Conservation (phyloP, 176 grass and related monocot genomes). For the Musa schizocarpa region DNA sequence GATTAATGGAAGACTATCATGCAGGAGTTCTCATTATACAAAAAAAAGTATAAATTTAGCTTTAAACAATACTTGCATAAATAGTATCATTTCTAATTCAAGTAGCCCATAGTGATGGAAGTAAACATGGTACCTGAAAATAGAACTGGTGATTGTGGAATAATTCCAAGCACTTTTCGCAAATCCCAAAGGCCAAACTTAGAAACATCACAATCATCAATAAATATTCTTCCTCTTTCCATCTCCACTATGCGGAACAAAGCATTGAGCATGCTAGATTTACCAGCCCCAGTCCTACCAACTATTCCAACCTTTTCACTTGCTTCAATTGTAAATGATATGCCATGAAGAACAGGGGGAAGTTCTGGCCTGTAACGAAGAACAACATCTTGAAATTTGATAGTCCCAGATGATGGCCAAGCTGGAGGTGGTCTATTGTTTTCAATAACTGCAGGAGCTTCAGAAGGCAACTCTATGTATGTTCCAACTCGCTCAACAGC, state of each 20-base stretch:
- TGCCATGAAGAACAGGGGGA: slow-evolving; percentile 93
- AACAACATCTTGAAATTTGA: slow-evolving; percentile 80
- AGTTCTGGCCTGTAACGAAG: slow-evolving; percentile 93
- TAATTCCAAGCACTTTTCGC: slow-evolving; percentile 91
- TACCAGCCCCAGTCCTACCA: slow-evolving; percentile 94
- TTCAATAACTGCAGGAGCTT: slow-evolving; percentile 90
- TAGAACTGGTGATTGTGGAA: slow-evolving; percentile 86
- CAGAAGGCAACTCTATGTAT: slow-evolving; percentile 81
- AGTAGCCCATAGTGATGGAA: background rate
- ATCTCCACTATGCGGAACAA: slow-evolving; percentile 91
- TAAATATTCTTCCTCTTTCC: slow-evolving; percentile 67
- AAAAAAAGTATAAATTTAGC: background rate
- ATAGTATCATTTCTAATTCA: background rate
- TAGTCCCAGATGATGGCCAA: slow-evolving; percentile 82
- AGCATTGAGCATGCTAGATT: slow-evolving; percentile 98
- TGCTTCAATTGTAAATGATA: slow-evolving; percentile 86
- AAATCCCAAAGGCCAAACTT: slow-evolving; percentile 95
- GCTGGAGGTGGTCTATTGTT: slow-evolving; percentile 72
- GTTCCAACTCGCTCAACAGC: slow-evolving; percentile 87
- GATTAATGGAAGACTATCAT: background rate
- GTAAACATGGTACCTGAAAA: slow-evolving; percentile 64
- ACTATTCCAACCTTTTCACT: slow-evolving; percentile 95
- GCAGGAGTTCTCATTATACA: background rate
- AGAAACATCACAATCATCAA: slow-evolving; percentile 76
- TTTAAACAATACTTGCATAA: slow-evolving; percentile 1